Evolutionary conservation across 805 yeast genomes (phyloP), one percentile per base, ranked within the genome.

Genomic region (Metschnikowia baotianmanensis): DNA sequence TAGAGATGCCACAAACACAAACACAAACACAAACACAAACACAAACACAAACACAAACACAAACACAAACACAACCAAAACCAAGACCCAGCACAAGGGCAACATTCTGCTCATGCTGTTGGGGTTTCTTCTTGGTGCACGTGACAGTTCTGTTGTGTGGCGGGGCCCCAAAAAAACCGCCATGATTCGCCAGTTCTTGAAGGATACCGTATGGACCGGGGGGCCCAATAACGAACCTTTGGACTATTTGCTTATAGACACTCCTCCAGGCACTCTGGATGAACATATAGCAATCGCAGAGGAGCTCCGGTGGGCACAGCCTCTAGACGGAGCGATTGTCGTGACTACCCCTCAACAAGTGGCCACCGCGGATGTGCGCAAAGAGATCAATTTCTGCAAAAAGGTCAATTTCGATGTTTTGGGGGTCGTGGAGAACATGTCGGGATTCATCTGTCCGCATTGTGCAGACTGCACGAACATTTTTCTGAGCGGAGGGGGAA

Each of bases 191-290:
- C 99, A 93, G 65, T 91, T 93, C 58, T 69, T 95, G 30, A 77
- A 79, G 46, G 98, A 93, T 59, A 96, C 91, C 2, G 77, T 78
- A 21, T 93, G 99, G 99, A 38, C 33, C 18, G 54, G 53, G 9
- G 96, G 88, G 0, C 76, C 73, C 15, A 67, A 75, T 20, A 41
- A 40, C 15, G 40, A 48, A 5, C 67, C 65, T 13, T 79, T 87
- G 41, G 80, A 83, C 53, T 91, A 86, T 57, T 64, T 91, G 41
- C 65, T 93, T 23, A 89, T 93, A 5, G 99, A 93, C 59, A 93
- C 99, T 0, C 99, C 99, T 1, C 99, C 99, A 0, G 99, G 99
- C 0, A 93, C 99, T 0, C 85, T 96, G 0, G 99, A 93, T 62
- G 99, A 93, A 60, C 99, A 93, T 60, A 93, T 93, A 27, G 89